Evolutionary conservation across 352 stramenopile species (phyloP), one percentile per base, ranked within the genome.

Genomic region (Thalassiosira livingstoniorum): DNA sequence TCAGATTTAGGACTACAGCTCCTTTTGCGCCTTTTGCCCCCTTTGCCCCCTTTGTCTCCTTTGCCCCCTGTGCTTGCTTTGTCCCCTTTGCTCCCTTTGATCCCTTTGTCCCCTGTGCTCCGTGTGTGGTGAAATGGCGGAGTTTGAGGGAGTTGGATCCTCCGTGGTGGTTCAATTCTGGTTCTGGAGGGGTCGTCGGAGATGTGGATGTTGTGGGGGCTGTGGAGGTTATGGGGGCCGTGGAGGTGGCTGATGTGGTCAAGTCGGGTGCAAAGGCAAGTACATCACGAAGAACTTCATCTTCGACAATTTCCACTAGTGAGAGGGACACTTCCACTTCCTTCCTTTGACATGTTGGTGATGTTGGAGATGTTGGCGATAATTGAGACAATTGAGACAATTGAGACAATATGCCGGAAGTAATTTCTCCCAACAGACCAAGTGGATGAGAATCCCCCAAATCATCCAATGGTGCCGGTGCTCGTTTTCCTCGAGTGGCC

Each of bases 271-370:
- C 54, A 67, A 64, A 67, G 15, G 51, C 66, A 18, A 92, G 42
- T 43, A 94, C 66, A 87, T 94, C 90, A 53, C 78, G 54, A 53
- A 93, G 68, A 35, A 74, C 57, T 64, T 94, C 80, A 55, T 88
- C 84, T 51, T 88, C 76, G 0, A 70, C 47, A 60, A 94, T 84
- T 83, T 94, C 88, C 11, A 93, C 63, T 54, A 93, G 79, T 0
- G 83, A 86, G 18, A 87, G 18, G 0, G 65, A 75, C 66, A 63
- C 77, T 25, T 13, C 25, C 7, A 15, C 58, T 23, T 15, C 60
- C 7, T 70, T 23, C 18, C 13, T 58, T 58, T 15, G 5, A 37
- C 15, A 5, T 25, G 23, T 18, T 39, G 45, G 27, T 61, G 63
- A 72, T 2, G 39, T 47, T n/a, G n/a, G n/a, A n/a, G n/a, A n/a